phyloP scores from a whole-genome alignment of 805 yeast genomes.

The Tetrapisispora pingtungensis region DNA sequence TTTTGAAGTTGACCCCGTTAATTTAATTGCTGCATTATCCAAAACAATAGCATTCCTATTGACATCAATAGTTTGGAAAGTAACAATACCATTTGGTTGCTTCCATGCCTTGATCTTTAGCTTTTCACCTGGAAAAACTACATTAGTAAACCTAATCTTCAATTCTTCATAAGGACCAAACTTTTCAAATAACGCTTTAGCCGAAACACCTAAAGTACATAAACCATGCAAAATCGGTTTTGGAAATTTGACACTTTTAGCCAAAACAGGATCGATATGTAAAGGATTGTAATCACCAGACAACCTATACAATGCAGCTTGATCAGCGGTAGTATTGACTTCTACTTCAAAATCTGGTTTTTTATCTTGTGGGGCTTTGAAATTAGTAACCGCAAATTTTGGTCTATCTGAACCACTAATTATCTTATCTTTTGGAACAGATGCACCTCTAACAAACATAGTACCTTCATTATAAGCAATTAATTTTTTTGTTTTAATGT shows the following conservation, averaged over 20 bases:
- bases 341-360: conserved; percentile 58
- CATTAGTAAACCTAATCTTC: conserved; percentile 83
- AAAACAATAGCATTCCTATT: conserved; percentile 74
- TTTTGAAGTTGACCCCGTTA: conserved; percentile 29
- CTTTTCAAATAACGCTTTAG: conserved; percentile 65
- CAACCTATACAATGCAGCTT: conserved; percentile 82
- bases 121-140: conserved; percentile 92
- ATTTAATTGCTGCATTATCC: conserved; percentile 76
- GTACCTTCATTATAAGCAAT: conserved; percentile 77
- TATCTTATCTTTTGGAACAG: conserved; percentile 45
- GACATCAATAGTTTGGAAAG: conserved; percentile 73
- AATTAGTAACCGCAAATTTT: conserved; percentile 51
- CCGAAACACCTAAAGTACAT: conserved; percentile 75
- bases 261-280: conserved; percentile 88
- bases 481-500: conserved; percentile 55
- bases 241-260: conserved; percentile 76
- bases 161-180: conserved; percentile 76
- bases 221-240: conserved; percentile 89
- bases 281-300: conserved; percentile 93
- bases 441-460: conserved; percentile 65
- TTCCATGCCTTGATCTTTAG: conserved; percentile 79
- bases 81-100: conserved; percentile 49
- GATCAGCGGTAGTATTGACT: conserved; percentile 53
- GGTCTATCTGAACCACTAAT: conserved; percentile 39
- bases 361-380: conserved; percentile 47